Evolutionary conservation across 495 filamentous ascomycete species (phyloP).

Genomic region (Penicillium angulare): DNA sequence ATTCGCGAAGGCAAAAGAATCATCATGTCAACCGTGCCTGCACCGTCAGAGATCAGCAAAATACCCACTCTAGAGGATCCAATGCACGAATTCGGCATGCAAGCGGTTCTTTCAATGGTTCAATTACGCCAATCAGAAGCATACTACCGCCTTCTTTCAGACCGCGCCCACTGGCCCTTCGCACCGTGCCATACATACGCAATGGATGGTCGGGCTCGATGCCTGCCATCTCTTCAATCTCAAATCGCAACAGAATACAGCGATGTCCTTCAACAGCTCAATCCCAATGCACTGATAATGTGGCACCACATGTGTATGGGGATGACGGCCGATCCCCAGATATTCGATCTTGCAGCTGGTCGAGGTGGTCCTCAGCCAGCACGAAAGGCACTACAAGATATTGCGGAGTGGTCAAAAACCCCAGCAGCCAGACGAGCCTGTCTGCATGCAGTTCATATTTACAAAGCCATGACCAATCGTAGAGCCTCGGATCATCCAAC

Average conservation of each 20-base stretch:
- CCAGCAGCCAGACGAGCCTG: conserved; percentile 47
- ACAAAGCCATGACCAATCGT: conserved; percentile 49
- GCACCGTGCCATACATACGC: conserved; percentile 46
- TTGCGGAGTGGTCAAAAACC: conserved; percentile 51
- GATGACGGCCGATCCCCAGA: conserved; percentile 49
- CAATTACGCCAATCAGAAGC: conserved; percentile 45
- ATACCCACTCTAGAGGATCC: conserved; percentile 36
- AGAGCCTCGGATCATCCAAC: conserved; percentile 49
- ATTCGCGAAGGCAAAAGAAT: conserved; percentile 38
- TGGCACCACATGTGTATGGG: conserved; percentile 57
- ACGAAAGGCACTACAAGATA: conserved; percentile 47
- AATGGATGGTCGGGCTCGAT: conserved; percentile 43
- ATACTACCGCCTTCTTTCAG: conserved; percentile 46
- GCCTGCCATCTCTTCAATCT: conserved; percentile 36
- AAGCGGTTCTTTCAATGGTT: conserved; percentile 39
- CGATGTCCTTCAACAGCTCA: conserved; percentile 39
- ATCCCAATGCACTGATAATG: conserved; percentile 45
- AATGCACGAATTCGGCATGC: conserved; percentile 39
- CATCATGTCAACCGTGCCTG: conserved; percentile 38
- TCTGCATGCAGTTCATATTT: conserved; percentile 52
- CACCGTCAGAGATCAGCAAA: conserved; percentile 37
- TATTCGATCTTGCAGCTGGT: conserved; percentile 51
- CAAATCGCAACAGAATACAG: conserved; percentile 41
- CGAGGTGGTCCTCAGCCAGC: conserved; percentile 44
- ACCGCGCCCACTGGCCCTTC: conserved; percentile 39